Evolutionary conservation across 805 yeast genomes (phyloP), one percentile per base, ranked within the genome.

Genomic region (Candida tammaniensis): DNA sequence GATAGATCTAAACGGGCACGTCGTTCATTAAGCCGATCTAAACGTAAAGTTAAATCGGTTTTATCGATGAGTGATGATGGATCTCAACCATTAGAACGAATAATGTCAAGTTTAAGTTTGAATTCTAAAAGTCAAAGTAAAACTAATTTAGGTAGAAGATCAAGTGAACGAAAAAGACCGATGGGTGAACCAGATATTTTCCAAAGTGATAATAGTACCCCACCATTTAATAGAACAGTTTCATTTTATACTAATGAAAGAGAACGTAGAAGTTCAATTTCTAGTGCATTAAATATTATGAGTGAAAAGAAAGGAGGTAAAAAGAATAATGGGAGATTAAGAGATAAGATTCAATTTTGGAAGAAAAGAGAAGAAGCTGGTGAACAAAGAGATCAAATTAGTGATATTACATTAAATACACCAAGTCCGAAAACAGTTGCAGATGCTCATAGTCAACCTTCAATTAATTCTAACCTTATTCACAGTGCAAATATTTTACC

Each of bases 71-170:
- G 59, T 8, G 70, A 67, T 17, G 37, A 43, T 1, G 51, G 52
- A 2, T 30, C 52, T 3, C 69, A 58, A 27, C 71, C 70, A 1
- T 46, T 65, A 15, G 72, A 66, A 38, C 47, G 56, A 33, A 65
- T 66, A 19, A 54, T 61, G 37, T 54, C 65, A 6, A 49, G 61
- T 11, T 51, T 67, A 23, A 65, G 71, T 41, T 38, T 64, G 20
- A 42, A 47, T 23, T 60, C 68, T 2, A 53, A 51, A 18, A 35
- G 29, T 22, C 44, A 39, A 20, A 37, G 42, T 26, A 35, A 39
- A 22, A 42, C 40, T 11, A 42, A 39, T 19, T 24, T 36, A 7
- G 35, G 16, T 5, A 38, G 42, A 24, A 38, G 21, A 22, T 34
- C 42, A 2, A 38, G 36, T 24, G 42, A 38, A 11, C n/a, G 33